Evolutionary conservation across 1,139 yeast species (phyloP), one percentile per base, ranked within the genome.

Genomic region (Lodderomyces elongisporus): DNA sequence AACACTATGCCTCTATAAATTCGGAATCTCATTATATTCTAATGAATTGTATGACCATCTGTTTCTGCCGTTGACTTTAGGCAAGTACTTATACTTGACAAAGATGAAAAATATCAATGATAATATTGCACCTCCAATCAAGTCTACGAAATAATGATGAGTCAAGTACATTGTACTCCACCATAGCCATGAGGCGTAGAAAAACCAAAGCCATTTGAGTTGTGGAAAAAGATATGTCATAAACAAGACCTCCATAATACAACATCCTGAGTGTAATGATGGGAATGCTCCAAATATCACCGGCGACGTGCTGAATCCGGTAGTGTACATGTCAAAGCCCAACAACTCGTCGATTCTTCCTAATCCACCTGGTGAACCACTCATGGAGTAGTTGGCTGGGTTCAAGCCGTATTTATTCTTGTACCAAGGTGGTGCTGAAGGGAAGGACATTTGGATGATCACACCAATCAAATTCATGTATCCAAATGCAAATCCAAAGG

Each of bases 401-500:
- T 79, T 78, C 43, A 89, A 70, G 1, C 96, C 96, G 54, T 91
- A 80, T 34, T 80, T 60, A 44, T 77, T 77, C 55, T 88, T 88
- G 57, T 93, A 91, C 99, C 99, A 91, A 23, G 99, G 99, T 22
- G 99, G 95, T 40, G 98, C 96, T 33, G 95, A 87, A 3, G 98
- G 97, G 56, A 87, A 88, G 18, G 78, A 46, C 44, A 87, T 72
- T 62, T 91, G 98, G 39, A 76, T 74, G 31, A 67, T 53, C 16
- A 91, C 97, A 28, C 97, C 98, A 31, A 77, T 54, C 46, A 88
- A 64, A 60, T 89, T 91, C 93, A 91, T 84, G 65, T 85, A 89
- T n/a, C 99, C 99, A 62, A 91, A 88, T 6, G 96, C 93, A 66
- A 88, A 85, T 4, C 89, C 96, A 58, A 82, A 93, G 4, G 88